Evolutionary conservation across 169 alveolate genomes (phyloP), one percentile per base, ranked within the genome.

Genomic region (Eimeria tenella): DNA sequence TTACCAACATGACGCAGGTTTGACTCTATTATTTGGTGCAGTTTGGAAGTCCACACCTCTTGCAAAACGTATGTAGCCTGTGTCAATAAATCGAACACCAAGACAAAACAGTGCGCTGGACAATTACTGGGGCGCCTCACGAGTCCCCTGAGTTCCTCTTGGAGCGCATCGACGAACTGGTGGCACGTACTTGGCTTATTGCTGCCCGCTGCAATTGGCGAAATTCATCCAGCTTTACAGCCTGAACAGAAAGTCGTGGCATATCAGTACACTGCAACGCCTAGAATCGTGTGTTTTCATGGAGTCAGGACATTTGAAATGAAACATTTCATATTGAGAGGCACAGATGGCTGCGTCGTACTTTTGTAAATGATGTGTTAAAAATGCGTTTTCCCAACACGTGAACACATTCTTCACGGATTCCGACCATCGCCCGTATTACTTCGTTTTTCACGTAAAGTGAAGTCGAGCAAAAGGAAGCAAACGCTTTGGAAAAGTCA

Each of bases 221-320:
- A 90, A 97, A 98, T 88, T 98, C 99, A 95, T 98, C 99, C 9
- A 98, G 97, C 93, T 98, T 96, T 95, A 98, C 94, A 4, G 98
- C 97, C 95, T 93, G 89, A 50, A 23, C 9, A 23, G 17, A 21
- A 55, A 49, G 8, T 17, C 15, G 17, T 21, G 9, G 73, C 25
- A 56, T 31, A 5, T 9, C 5, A 23, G 23, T 56, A 65, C 73
- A 31, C 25, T 23, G 42, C 71, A 25, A 5, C 74, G 8, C 42
- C n/a, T 31, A 31, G 42, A 31, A 31, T 31, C 42, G 42, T 1
- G 42, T 31, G 42, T 31, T 31, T 7, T 11, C 6, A 4, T 23
- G 13, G 52, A 17, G 5, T 4, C 19, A 52, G 21, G 17, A 0
- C 68, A 75, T 5, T n/a, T 17, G 15, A 75, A 75, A 17, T 19